Evolutionary conservation across 2,329 filamentous ascomycete genomes (phyloP).

Genomic region (Fusarium sp.): DNA sequence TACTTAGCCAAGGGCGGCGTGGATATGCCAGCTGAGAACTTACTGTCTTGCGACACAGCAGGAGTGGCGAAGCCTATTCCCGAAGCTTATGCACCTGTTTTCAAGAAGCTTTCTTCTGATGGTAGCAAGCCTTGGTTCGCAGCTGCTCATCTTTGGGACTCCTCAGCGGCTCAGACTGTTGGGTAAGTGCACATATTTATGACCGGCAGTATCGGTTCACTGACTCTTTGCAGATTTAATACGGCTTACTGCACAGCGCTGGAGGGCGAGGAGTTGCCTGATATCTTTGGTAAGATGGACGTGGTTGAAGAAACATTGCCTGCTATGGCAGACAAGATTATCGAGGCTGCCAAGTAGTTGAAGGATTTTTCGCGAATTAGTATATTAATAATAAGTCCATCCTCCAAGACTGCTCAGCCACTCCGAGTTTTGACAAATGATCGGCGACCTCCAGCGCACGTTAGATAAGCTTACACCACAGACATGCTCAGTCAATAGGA

Average conservation of each 20-base stretch:
- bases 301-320: background rate
- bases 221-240: background rate
- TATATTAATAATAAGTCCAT: background rate
- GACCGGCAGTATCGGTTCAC: background rate
- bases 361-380: background rate
- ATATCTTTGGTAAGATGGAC: background rate
- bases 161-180: background rate
- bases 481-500: background rate
- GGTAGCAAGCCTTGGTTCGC: background rate
- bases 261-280: background rate
- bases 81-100: background rate
- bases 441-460: fast-evolving
- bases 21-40: background rate
- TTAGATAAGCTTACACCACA: background rate
- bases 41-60: background rate
- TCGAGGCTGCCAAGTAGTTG: conserved; percentile 13
- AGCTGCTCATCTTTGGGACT: background rate
- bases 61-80: background rate
- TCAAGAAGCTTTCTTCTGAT: background rate
- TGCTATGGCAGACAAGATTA: background rate
- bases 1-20: background rate
- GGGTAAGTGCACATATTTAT: background rate
- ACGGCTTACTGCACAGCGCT: background rate
- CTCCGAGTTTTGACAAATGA: background rate
- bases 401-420: background rate